These are phyloP conservation scores for Cadophora sp. DNA, from an alignment of 2,329 filamentous ascomycete species.

Conservation along the genomic window DNA sequence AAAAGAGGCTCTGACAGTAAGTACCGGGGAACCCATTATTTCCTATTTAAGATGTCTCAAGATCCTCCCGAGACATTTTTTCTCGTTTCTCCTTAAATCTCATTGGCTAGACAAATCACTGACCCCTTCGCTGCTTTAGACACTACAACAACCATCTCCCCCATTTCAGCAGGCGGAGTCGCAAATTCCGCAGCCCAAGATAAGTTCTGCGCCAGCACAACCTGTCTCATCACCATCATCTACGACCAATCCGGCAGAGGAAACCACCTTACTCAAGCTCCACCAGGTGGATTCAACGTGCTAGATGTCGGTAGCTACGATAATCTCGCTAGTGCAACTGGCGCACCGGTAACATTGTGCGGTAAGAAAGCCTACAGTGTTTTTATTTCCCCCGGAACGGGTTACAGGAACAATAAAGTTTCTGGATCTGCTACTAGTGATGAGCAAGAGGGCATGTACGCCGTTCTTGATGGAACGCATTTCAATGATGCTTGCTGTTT, in stretches of 20 bases:
- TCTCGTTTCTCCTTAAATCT: too few species aligned
- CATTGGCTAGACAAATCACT: too few species aligned
- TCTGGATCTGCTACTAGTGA: constrained; percentile 62
- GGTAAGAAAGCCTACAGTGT: constrained; percentile 69
- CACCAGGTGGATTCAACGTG: constrained; percentile 61
- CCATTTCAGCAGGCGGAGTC: constrained; percentile 63
- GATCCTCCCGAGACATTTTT: too few species aligned
- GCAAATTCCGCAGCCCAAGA: constrained; percentile 68
- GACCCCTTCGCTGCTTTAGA: too few species aligned
- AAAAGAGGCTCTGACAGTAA: too few species aligned
- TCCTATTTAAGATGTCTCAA: too few species aligned
- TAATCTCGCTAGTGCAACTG: constrained; percentile 64
- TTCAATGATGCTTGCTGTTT: constrained; percentile 61
- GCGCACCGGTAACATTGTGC: constrained; percentile 65
- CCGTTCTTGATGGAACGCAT: constrained; percentile 64
- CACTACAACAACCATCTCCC: constrained; percentile 56
- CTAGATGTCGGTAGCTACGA: constrained; percentile 64
- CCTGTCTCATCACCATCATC: constrained; percentile 67
- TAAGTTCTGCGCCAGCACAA: constrained; percentile 64
- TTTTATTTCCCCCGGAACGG: constrained; percentile 65
- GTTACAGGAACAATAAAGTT: constrained; percentile 65
- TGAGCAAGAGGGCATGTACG: constrained; percentile 64
- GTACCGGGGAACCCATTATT: too few species aligned
- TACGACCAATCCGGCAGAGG: constrained; percentile 69
- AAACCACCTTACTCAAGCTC: constrained; percentile 69